Conservation (phyloP, 495 filamentous ascomycete genomes). For the Acidiella bohemica region DNA sequence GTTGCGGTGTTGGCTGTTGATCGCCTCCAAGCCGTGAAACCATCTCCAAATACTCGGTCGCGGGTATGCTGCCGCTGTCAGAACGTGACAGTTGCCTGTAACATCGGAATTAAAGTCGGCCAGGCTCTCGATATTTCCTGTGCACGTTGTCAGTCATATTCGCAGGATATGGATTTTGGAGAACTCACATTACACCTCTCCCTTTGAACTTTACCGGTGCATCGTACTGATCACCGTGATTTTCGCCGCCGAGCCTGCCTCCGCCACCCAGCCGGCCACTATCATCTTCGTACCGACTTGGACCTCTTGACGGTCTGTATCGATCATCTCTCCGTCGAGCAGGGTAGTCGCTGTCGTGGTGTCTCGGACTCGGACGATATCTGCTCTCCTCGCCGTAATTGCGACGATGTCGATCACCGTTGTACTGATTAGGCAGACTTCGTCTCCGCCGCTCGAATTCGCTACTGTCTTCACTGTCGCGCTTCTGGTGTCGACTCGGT, state of each 20-base stretch:
- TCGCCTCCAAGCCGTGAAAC: too few species aligned
- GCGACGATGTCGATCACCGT: conserved; percentile 1
- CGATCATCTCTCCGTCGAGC: conserved; percentile 7
- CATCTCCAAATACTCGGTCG: too few species aligned
- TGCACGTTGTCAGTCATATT: neutral
- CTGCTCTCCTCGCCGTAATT: conserved; percentile 8
- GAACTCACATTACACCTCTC: conserved; percentile 28
- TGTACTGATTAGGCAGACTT: conserved; percentile 19
- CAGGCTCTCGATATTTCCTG: conserved; percentile 27
- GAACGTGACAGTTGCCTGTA: too few species aligned
- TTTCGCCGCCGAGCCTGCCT: conserved; percentile 13
- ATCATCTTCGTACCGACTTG: neutral
- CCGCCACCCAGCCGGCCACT: conserved; percentile 6
- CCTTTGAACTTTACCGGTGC: conserved; percentile 33
- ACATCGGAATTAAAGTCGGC: conserved; percentile 3
- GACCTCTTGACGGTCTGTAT: conserved; percentile 3
- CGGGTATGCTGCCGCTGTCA: too few species aligned
- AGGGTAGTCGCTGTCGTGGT: conserved; percentile 1
- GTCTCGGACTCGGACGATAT: conserved; percentile 12
- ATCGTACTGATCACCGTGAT: conserved; percentile 16
- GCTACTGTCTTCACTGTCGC: neutral
- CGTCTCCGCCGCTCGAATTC: conserved; percentile 10
- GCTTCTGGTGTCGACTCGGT: conserved; percentile 12
- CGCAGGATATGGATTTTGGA: too few species aligned
- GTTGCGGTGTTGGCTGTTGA: too few species aligned